Evolutionary conservation across 805 yeast species (phyloP), one percentile per base, ranked within the genome.

Genomic region (Danielia oregonensis): DNA sequence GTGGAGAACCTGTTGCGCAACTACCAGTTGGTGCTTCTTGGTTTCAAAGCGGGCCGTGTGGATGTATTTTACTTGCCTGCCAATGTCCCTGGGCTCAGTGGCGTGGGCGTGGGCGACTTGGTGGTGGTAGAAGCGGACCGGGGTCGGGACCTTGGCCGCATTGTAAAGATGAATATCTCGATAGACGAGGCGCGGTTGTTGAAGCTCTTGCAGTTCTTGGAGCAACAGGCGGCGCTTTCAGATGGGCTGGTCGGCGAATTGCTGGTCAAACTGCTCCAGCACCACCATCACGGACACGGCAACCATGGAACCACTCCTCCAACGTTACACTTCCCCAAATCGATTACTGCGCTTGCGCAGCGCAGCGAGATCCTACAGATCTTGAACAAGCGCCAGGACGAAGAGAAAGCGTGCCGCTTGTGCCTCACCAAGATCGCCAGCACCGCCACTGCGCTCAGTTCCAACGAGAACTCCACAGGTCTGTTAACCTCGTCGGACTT

Each of bases 51-150:
- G 18, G 86, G 87, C 6, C 68, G 96, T 27, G 61, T 81, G 36
- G 96, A 87, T 57, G 86, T 86, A 6, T 86, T 83, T 50, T 78
- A 76, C 51, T 59, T 80, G 14, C 78, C 86, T 2, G 32, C 40
- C 15, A 43, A 43, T 26, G 32, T 33, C 8, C 53, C 57, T 15
- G 52, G 44, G 25, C 35, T 51, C 19, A 47, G 57, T 17, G 49
- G 44, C 21, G 56, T 78, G 27, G 60, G 64, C 32, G 57, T 66
- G 4, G 84, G 84, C 15, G 88, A 82, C 51, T 67, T 82, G 49
- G 91, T 86, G 11, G 76, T 84, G 50, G 94, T 84, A 12, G 91
- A 85, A 51, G 94, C 93, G 1, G 94, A 85, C 51, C 65, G 94
- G 22, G 94, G 94, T 24, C 62, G 77, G 24, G 94, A 85, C 57